phyloP scores from a whole-genome alignment of 208 protist genomes.

The Novymonas esmeraldas region DNA sequence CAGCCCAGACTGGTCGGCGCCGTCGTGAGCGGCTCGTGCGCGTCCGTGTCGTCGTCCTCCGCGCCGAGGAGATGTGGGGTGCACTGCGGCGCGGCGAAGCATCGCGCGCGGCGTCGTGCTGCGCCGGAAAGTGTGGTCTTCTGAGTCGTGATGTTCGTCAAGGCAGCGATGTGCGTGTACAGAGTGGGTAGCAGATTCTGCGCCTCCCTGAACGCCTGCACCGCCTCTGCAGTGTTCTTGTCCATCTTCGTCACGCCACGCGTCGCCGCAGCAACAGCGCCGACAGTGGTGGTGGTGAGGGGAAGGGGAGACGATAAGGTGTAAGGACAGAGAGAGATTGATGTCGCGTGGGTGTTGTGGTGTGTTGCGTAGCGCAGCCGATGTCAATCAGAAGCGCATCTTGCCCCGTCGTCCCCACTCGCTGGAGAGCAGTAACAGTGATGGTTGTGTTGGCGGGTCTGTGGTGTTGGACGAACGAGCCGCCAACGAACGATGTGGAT shows the following conservation, averaged over 20 bases:
- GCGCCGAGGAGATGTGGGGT: slow-evolving; percentile 3
- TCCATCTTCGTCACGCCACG: slow-evolving; percentile 13
- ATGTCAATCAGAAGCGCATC: too few relatives aligned
- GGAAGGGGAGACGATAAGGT: too few relatives aligned
- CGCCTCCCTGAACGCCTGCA: slow-evolving; percentile 71
- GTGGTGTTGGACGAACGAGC: too few relatives aligned
- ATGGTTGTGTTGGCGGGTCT: too few relatives aligned
- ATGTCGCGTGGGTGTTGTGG: too few relatives aligned
- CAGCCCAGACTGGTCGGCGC: slow-evolving; percentile 2
- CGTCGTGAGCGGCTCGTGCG: background rate
- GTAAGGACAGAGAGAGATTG: too few relatives aligned
- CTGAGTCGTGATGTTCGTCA: slow-evolving; percentile 62
- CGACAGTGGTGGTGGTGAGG: too few relatives aligned
- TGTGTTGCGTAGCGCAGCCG: too few relatives aligned
- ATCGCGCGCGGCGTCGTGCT: slow-evolving; percentile 35
- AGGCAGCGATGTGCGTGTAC: slow-evolving; percentile 45
- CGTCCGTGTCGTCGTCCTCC: slow-evolving; percentile 5
- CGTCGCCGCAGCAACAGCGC: too few relatives aligned
- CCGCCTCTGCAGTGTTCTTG: slow-evolving; percentile 25
- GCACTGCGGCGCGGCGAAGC: slow-evolving; percentile 15
- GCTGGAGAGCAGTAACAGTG: too few relatives aligned
- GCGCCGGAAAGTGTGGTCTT: slow-evolving; percentile 45
- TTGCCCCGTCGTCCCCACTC: too few relatives aligned
- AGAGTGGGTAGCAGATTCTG: slow-evolving; percentile 59
- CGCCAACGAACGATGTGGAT: too few relatives aligned